A percentile compares a stretch with the other conserved stretches of the same genome.
Conservation (phyloP, 2,329 filamentous ascomycete genomes). For the Fusarium papillatum region DNA sequence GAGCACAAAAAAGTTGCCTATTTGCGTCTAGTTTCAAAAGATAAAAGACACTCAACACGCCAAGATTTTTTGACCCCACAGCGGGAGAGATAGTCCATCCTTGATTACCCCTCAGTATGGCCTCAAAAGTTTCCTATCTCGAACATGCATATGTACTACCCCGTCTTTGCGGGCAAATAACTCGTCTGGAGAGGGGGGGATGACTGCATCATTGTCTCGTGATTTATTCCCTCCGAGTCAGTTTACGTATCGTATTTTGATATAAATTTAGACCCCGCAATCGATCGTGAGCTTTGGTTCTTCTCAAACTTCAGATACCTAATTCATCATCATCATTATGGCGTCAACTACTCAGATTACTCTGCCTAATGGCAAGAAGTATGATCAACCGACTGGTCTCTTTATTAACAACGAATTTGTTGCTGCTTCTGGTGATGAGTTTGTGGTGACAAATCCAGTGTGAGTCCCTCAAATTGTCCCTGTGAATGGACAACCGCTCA, state of each 20-base stretch:
- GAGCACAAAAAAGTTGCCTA: slow-evolving; percentile 34
- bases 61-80: slow-evolving; percentile 18
- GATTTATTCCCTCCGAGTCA: not conserved
- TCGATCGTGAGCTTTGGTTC: not conserved
- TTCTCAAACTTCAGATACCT: not conserved
- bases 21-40: slow-evolving; percentile 18
- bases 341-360: slow-evolving; percentile 33
- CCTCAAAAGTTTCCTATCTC: slow-evolving; percentile 28
- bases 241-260: not conserved
- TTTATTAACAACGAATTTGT: slow-evolving; percentile 47
- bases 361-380: slow-evolving; percentile 46
- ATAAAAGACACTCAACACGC: not conserved
- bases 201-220: not conserved
- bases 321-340: slow-evolving; percentile 9
- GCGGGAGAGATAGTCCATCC: not conserved
- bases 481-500: not conserved
- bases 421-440: slow-evolving; percentile 38
- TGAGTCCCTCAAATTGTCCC: not conserved
- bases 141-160: slow-evolving; percentile 9
- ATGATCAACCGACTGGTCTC: slow-evolving; percentile 53
- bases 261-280: slow-evolving; percentile 1
- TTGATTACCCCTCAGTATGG: slow-evolving; percentile 15
- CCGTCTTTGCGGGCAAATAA: not conserved
- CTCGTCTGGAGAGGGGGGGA: not conserved
- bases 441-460: slow-evolving; percentile 37